phyloP scores from a whole-genome alignment of 805 yeast genomes.

The Lipomyces spencermartinsiae region DNA sequence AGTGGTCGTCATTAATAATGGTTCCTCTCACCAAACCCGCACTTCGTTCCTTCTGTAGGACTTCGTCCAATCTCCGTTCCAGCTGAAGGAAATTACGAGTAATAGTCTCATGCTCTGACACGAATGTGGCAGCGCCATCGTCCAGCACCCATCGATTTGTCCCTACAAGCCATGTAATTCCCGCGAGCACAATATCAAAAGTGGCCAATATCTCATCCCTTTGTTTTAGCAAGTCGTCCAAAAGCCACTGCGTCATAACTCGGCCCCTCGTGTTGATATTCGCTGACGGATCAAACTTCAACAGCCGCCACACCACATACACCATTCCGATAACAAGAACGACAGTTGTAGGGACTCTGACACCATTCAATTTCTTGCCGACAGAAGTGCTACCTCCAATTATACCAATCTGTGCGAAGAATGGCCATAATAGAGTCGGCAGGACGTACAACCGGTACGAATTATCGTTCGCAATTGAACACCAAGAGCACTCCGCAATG shows the following conservation, averaged over 20 bases:
- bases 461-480: not conserved
- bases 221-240: constrained; percentile 5
- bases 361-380: not conserved
- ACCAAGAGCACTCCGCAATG: not conserved
- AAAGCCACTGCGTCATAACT: not conserved
- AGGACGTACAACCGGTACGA: constrained; percentile 12
- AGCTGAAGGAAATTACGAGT: constrained; percentile 3
- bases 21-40: constrained; percentile 17
- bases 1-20: constrained; percentile 2
- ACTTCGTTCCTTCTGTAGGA: constrained; percentile 16
- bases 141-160: constrained; percentile 3
- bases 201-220: constrained; percentile 19
- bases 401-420: constrained; percentile 13
- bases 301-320: not conserved
- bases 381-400: not conserved
- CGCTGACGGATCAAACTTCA: not conserved
- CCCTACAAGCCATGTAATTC: constrained; percentile 6
- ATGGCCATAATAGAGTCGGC: constrained; percentile 18
- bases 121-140: not conserved
- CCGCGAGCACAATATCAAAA: constrained; percentile 11
- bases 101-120: not conserved
- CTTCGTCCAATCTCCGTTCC: constrained; percentile 4
- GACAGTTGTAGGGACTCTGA: not conserved
- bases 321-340: not conserved
- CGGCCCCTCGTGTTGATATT: not conserved